phyloP scores from a whole-genome alignment of 306 rosid species.

The Macrotyloma uniflorum region DNA sequence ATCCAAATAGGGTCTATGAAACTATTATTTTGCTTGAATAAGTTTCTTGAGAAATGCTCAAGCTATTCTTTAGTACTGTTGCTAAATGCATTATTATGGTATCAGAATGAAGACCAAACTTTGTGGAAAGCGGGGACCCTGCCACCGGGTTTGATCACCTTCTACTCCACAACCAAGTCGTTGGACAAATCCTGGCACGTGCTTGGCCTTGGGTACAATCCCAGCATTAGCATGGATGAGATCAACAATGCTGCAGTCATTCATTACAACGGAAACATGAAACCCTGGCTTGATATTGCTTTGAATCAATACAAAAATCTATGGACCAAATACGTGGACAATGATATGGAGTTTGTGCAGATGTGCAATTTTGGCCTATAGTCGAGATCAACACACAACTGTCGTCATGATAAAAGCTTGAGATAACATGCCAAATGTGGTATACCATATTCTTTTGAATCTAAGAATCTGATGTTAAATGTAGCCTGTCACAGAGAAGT shows the following conservation, averaged over 20 bases:
- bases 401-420: constrained; percentile 45
- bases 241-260: constrained; percentile 95
- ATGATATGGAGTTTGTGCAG: constrained; percentile 96
- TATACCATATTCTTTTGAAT: constrained; percentile 37
- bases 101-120: constrained; percentile 74
- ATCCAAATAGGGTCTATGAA: neutral
- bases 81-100: constrained; percentile 22
- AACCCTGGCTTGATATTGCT: constrained; percentile 99
- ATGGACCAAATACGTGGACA: constrained; percentile 96
- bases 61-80: constrained; percentile 21
- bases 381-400: constrained; percentile 38
- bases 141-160: constrained; percentile 87
- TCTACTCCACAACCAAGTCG: constrained; percentile 86
- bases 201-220: constrained; percentile 97
- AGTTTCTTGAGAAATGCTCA: constrained; percentile 15
- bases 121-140: constrained; percentile 77
- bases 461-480: constrained; percentile 50
- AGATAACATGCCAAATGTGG: constrained; percentile 38
- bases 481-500: constrained; percentile 57
- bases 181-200: constrained; percentile 99
- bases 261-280: constrained; percentile 97
- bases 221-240: constrained; percentile 95
- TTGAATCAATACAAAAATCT: constrained; percentile 94
- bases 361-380: constrained; percentile 99
- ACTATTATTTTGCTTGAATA: constrained; percentile 3